phyloP scores from a whole-genome alignment of 768 basidiomycete genomes.

The Trametes sanguinea region DNA sequence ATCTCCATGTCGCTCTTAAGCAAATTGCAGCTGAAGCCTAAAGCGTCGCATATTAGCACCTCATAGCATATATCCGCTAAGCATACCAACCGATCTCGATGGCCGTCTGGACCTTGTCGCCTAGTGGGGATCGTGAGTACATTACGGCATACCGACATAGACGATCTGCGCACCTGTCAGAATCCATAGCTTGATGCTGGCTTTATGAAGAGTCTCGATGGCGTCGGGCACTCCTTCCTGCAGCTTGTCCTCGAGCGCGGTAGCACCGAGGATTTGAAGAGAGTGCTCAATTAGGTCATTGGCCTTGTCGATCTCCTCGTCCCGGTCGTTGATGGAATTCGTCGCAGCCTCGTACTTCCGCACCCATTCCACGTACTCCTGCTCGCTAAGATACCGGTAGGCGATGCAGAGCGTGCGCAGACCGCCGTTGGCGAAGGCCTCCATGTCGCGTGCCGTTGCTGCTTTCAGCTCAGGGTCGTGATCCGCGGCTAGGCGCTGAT shows the following conservation, averaged over 20 bases:
- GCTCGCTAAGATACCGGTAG: slow-evolving; percentile 73
- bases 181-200: slow-evolving; percentile 98
- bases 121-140: slow-evolving; percentile 37
- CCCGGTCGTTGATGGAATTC: slow-evolving; percentile 73
- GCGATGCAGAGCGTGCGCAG: slow-evolving; percentile 90
- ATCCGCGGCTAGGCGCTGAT: slow-evolving; percentile 75
- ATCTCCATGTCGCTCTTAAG: slow-evolving; percentile 94
- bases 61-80: too few relatives aligned
- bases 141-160: slow-evolving; percentile 1
- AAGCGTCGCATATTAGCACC: neutral
- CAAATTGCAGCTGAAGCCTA: slow-evolving; percentile 89
- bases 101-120: slow-evolving; percentile 97
- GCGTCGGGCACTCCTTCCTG: slow-evolving; percentile 97
- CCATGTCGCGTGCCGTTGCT: slow-evolving; percentile 84
- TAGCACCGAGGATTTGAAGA: slow-evolving; percentile 86
- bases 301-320: slow-evolving; percentile 90
- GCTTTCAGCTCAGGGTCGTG: slow-evolving; percentile 77
- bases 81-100: slow-evolving; percentile 79
- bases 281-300: slow-evolving; percentile 82
- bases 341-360: slow-evolving; percentile 81
- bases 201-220: slow-evolving; percentile 86
- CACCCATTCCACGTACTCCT: slow-evolving; percentile 84
- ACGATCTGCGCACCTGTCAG: slow-evolving; percentile 65
- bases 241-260: slow-evolving; percentile 95
- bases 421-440: slow-evolving; percentile 90